Percentiles rank a stretch among this genome's conserved stretches.
phyloP scores from a whole-genome alignment of 2,329 filamentous ascomycete species.

The Apiospora saccharicola region DNA sequence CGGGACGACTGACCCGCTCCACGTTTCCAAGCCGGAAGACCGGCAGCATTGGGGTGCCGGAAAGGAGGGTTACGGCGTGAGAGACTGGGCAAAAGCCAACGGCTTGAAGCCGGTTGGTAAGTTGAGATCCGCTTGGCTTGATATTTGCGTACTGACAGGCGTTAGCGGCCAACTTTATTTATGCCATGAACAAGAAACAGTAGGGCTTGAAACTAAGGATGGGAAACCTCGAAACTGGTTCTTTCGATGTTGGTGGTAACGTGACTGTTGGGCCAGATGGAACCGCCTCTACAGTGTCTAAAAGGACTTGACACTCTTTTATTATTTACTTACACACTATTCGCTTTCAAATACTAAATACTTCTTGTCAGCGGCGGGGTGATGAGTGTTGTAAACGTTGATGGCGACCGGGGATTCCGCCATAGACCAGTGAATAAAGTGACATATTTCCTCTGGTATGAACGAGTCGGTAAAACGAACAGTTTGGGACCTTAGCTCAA shows the following conservation, averaged over 20 bases:
- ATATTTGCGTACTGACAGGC: background rate
- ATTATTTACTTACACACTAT: too few species aligned
- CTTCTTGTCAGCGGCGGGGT: too few species aligned
- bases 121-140: conserved; percentile 31
- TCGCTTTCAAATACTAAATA: too few species aligned
- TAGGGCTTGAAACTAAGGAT: background rate
- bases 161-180: conserved; percentile 27
- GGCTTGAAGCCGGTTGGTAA: conserved; percentile 50
- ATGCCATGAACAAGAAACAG: conserved; percentile 26
- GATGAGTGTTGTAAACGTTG: too few species aligned
- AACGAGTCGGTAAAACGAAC: too few species aligned
- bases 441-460: too few species aligned
- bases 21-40: conserved; percentile 45
- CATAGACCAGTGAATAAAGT: too few species aligned
- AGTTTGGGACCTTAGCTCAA: too few species aligned
- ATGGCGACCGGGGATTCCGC: too few species aligned
- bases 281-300: too few species aligned
- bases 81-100: conserved; percentile 50
- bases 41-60: conserved; percentile 51
- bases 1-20: conserved; percentile 46
- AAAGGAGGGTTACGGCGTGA: conserved; percentile 45
- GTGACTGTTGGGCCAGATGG: background rate
- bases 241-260: background rate
- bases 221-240: background rate
- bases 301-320: too few species aligned